Evolutionary conservation across 2,329 filamentous ascomycete genomes (phyloP), one percentile per base, ranked within the genome.

Genomic region (Emericellopsis cladophorae): DNA sequence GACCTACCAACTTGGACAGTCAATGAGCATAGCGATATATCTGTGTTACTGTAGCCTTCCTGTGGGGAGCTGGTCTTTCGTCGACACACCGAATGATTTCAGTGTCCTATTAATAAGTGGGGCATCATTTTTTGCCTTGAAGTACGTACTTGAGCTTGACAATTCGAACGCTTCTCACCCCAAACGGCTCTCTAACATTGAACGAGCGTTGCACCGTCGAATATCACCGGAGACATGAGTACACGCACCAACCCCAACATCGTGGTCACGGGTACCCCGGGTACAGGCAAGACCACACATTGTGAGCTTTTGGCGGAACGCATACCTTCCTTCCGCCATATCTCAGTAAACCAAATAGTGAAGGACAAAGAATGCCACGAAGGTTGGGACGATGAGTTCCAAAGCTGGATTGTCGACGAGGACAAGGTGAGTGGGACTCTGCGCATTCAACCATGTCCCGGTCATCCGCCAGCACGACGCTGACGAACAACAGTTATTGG

Each of bases 221-320:
- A 29, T 9, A 4, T 9, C 6, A 29, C 26, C 26, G 26, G 26
- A 29, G 7, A 29, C 9, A 35, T 35, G 32, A 15, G n/a, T 15
- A 8, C n/a, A 15, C 32, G 77, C 49, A 64, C 57, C 24, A 63
- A 65, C 46, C 92, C 92, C 24, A 98, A 96, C 61, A 87, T 98
- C 54, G 83, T 98, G 50, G 73, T 98, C 49, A 96, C 92, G 33
- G 92, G 92, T 48, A 98, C 92, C 16, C 92, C 92, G 1, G 92
- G 92, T 42, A 87, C 93, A 23, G 92, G 92, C 55, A 98, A 98
- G 67, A 95, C 89, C 15, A 93, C 85, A 7, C 89, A 95, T 59
- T 86, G 84, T 56, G 85, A 94, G 60, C 72, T 78, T 52, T 67
- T 98, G 38, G 85, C 86, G 7, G 71, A 82, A 55, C 77, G 74